Conservation (phyloP, 192 early-diverging fungal species). For the Haplosporangium gracile region DNA sequence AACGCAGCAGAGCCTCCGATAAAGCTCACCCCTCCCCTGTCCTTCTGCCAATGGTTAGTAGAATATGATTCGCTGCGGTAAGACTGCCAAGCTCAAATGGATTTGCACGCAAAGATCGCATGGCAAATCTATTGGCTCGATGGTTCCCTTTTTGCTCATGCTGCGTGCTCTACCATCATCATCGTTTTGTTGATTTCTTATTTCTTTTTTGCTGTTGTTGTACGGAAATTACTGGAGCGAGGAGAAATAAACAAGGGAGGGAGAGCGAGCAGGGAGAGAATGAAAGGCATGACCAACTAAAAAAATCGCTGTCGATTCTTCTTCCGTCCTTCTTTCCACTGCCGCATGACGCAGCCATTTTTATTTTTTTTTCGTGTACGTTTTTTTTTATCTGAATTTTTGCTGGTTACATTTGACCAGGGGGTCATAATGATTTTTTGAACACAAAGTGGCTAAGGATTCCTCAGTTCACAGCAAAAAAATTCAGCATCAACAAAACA, state of each 20-base stretch:
- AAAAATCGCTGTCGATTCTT: conserved; percentile 20
- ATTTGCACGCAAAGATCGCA: background rate
- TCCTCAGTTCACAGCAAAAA: conserved; percentile 3
- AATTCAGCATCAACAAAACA: background rate
- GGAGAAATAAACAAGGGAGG: background rate
- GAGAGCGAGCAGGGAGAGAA: too few relatives aligned
- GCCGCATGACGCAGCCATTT: conserved; percentile 26
- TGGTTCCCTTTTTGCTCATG: background rate
- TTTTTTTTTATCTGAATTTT: background rate
- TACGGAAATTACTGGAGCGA: background rate
- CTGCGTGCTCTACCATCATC: background rate
- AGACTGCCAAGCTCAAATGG: conserved; percentile 16
- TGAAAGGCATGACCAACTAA: conserved; percentile 33
- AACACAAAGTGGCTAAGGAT: conserved; percentile 3
- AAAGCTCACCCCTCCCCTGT: background rate
- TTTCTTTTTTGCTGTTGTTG: background rate
- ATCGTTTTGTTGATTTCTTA: background rate
- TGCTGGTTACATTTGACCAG: background rate
- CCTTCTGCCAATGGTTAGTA: background rate
- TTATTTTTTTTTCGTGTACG: conserved; percentile 8
- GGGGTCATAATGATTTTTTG: conserved; percentile 1
- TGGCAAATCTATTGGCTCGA: conserved; percentile 31
- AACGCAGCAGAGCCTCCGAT: background rate
- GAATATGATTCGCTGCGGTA: conserved; percentile 17
- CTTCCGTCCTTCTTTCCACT: conserved; percentile 1